phyloP scores from a whole-genome alignment of 78 protist genomes.

The Diacronema lutheri region DNA sequence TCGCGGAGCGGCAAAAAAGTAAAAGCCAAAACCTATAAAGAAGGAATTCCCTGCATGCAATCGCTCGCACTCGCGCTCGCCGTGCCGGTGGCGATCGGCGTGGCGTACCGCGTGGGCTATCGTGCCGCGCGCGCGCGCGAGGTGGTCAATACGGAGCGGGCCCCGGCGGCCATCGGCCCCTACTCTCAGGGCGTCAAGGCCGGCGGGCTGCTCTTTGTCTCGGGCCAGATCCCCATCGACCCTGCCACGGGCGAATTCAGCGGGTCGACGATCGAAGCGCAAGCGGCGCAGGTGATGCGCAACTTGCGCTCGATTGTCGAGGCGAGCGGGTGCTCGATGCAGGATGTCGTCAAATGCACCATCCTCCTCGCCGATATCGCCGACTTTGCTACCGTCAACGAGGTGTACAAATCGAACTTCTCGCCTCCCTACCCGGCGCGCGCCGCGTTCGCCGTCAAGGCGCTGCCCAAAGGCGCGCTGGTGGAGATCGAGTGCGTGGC shows the following conservation, averaged over 20 bases:
- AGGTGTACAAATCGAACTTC: slow-evolving; percentile 64
- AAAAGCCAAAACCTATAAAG: no score
- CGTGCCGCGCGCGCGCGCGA: not conserved
- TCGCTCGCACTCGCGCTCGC: no score
- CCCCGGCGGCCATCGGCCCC: slow-evolving; percentile 75
- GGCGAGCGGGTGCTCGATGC: slow-evolving; percentile 65
- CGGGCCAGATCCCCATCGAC: slow-evolving; percentile 74
- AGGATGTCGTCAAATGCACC: slow-evolving; percentile 64
- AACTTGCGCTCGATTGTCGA: slow-evolving; percentile 67
- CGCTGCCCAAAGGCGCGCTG: slow-evolving; percentile 40
- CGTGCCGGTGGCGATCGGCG: no score
- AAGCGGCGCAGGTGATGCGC: slow-evolving; percentile 44
- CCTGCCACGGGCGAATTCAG: slow-evolving; percentile 35
- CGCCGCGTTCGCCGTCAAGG: slow-evolving; percentile 6
- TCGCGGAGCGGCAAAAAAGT: no score
- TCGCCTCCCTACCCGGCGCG: slow-evolving; percentile 24
- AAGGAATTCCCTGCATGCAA: no score
- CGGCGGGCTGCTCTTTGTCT: slow-evolving; percentile 57
- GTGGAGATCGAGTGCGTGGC: slow-evolving; percentile 40
- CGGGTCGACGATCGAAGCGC: slow-evolving; percentile 24
- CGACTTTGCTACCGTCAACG: slow-evolving; percentile 73
- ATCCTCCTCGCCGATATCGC: slow-evolving; percentile 66
- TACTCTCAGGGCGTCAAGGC: slow-evolving; percentile 66
- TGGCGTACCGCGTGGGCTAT: no score
- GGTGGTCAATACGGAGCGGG: not conserved